Evolutionary conservation across 2,329 filamentous ascomycete species (phyloP).

Genomic region (Sclerotinia minor): DNA sequence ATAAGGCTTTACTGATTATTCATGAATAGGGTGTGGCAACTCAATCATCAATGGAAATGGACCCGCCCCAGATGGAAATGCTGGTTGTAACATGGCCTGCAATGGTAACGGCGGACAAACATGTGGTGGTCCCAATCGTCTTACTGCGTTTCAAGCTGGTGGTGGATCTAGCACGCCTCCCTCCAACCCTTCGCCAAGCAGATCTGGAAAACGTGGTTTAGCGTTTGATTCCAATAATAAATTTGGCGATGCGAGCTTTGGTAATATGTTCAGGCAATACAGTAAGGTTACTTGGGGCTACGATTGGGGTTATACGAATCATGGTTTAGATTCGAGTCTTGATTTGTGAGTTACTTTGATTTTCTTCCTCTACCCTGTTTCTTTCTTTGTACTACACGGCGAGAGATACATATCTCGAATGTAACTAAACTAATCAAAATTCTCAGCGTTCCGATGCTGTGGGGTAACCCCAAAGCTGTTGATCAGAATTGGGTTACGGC

Average conservation of each 20-base stretch:
- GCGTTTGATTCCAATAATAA: constrained; percentile 59
- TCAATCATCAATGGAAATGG: constrained; percentile 29
- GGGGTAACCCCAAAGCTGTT: constrained; percentile 51
- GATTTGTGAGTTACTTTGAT: constrained; percentile 38
- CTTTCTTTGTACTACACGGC: background rate
- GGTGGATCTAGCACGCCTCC: constrained; percentile 7
- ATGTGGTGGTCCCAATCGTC: constrained; percentile 33
- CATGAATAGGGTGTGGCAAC: constrained; percentile 29
- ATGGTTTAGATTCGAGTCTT: constrained; percentile 46
- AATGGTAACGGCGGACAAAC: constrained; percentile 34
- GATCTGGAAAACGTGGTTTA: constrained; percentile 59
- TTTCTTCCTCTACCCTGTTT: background rate
- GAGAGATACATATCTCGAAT: too few species aligned
- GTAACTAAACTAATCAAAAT: background rate
- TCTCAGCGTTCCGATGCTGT: constrained; percentile 61
- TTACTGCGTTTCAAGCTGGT: constrained; percentile 20
- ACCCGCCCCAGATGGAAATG: constrained; percentile 29
- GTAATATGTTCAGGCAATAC: constrained; percentile 48
- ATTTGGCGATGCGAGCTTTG: constrained; percentile 25
- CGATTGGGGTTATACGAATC: constrained; percentile 61
- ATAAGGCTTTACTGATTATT: background rate
- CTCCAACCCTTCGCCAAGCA: background rate
- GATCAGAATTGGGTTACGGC: constrained; percentile 51
- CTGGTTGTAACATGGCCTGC: constrained; percentile 38
- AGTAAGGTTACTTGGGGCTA: constrained; percentile 59